Base-by-base conservation (phyloP, 139 green algal genomes). In the Chlorella sp. region DNA sequence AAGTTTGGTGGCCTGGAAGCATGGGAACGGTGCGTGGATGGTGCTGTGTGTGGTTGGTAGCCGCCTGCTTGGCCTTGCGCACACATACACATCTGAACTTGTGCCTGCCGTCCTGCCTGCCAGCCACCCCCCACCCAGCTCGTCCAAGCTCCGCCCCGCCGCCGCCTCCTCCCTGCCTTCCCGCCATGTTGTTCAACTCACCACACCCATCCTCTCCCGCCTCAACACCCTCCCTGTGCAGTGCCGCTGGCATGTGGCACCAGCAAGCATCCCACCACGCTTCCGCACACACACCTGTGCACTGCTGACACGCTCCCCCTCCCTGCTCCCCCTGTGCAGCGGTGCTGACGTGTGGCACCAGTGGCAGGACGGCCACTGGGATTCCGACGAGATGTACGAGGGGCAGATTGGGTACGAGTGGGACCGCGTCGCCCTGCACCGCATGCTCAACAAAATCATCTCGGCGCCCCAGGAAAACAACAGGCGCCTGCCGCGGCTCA, bases 301-400 rank as follows among this genome's bases (percentile, higher is more conserved):
- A 26, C 60, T 68, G 60, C 18, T 68, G 66, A 24, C 26, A 12
- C 79, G 2, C 26, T 48, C 42, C 16, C 19, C 57, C 36, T 14
- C 36, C 1, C 40, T 26, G 16, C 36, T 19, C 2, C 37, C 37
- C 4, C 37, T 34, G 3, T 68, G 39, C 84, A 88, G 85, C 76
- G 95, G 95, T 48, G 95, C 92, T 18, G 95, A 96, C 89, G 93
- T 95, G 86, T 94, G 96, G 92, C 93, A 93, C 60, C 89, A 89
- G 60, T 37, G 76, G 2, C 22, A n/a, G 28, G 84, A 78, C 26
- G 85, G 85, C 18, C n/a, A 80, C 16, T 95, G 94, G 92, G 61
- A 89, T 4, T 85, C 92, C 0, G 95, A 97, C 42, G 91, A 95
- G 60, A 86, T 39, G n/a, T 96, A 95, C 90, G 93, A 96, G 79